These are phyloP conservation scores for Ganoderma leucocontextum DNA, from an alignment of 1,284 basidiomycete species.

Conservation along the genomic window DNA sequence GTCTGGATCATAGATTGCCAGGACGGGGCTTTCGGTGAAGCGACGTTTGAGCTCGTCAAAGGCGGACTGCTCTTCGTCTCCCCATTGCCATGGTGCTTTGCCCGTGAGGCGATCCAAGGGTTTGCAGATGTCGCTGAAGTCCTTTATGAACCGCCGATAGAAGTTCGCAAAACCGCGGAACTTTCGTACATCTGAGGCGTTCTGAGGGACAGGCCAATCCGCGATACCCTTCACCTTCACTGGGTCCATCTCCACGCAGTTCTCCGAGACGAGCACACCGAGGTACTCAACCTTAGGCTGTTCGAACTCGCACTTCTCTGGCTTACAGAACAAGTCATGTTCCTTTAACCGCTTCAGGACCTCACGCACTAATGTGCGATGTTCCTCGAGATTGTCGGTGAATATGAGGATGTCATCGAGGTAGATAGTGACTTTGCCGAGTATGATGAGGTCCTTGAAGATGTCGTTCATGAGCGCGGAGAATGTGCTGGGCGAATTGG, in stretches of 20 bases:
- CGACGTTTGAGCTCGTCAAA: no score
- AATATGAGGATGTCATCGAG: no score
- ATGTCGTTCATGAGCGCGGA: constrained; percentile 13
- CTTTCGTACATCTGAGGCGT: constrained; percentile 37
- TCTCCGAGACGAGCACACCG: constrained; percentile 12
- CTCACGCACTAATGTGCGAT: constrained; percentile 15
- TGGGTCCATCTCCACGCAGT: constrained; percentile 45
- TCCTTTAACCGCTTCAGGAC: constrained; percentile 42
- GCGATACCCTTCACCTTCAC: constrained; percentile 46
- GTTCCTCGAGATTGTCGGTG: no score
- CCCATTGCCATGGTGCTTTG: neutral
- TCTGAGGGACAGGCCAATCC: constrained; percentile 45
- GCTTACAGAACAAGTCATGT: constrained; percentile 29
- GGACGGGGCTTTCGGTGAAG: no score
- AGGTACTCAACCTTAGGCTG: constrained; percentile 28
- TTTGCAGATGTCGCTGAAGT: constrained; percentile 43
- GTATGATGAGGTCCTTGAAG: no score
- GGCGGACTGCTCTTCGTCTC: no score
- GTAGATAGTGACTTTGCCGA: no score
- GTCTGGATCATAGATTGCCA: no score
- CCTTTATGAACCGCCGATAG: constrained; percentile 51
- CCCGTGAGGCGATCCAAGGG: constrained; percentile 42
- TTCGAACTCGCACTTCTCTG: constrained; percentile 44
- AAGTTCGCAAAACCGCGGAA: constrained; percentile 37
- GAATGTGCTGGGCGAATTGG: constrained; percentile 12